Base-by-base conservation (phyloP, 2,329 filamentous ascomycete genomes). In the Hansfordia pulvinata region DNA sequence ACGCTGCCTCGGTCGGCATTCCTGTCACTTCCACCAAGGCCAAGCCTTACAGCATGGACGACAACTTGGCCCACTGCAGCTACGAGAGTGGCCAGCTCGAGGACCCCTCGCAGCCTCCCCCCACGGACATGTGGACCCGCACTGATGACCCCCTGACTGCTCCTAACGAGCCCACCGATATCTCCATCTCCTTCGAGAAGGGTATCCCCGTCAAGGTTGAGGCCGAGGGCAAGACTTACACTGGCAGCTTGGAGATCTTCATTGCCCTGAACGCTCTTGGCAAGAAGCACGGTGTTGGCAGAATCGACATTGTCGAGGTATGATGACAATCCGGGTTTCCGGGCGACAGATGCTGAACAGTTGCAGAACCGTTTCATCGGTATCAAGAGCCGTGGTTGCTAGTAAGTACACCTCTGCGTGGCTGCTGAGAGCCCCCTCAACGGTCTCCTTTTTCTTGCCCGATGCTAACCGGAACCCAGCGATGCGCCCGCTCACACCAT, bases 11-110 rank as follows among this genome's bases (percentile, higher is more conserved):
- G 50, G 65, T 69, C 39, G 66, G 66, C 47, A 81, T 84, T 34
- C 77, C 78, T 25, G 76, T 84, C 32, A 73, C 69, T 17, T 76
- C 70, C 41, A 81, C 76, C 39, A 80, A 80, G 58, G 69, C 71
- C 47, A 75, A 76, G 55, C 75, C 74, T 24, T 81, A 71, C 69
- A 64, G 55, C 28, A 58, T 69, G 64, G 33, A 35, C 27, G 24
- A 27, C 19, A 35, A 32, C 24, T 27, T 32, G 6, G 77, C 75
- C 30, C 80, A 88, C 56, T 82, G 75, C 62, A 67, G 59, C 34
- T 92, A 90, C 53, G 83, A 92, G 61, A 76, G 76, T 27, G 81
- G 81, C 46, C 76, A 76, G 35, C 64, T 83, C 32, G 77, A 82
- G 54, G 70, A 72, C 37, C 64, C 64, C 22, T 54, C 67, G 46